These are phyloP conservation scores for Fusarium circinatum DNA, from an alignment of 2,329 filamentous ascomycete genomes.

Conservation along the genomic window DNA sequence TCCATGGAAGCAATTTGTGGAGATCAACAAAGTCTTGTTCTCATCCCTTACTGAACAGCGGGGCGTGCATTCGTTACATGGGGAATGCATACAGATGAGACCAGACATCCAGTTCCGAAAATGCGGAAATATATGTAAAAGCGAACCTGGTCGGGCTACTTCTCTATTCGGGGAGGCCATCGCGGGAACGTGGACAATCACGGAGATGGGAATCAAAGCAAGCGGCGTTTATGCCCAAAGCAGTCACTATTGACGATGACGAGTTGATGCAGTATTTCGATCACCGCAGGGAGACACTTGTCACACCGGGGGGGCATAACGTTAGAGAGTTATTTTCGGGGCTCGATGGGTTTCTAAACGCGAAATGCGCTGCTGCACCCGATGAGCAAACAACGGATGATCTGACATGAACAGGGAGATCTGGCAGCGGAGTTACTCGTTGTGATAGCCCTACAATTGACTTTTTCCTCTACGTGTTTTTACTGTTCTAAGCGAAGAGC, in stretches of 20 bases:
- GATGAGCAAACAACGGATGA: conserved; percentile 14
- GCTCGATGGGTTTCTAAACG: conserved; percentile 1
- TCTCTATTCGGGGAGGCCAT: conserved; percentile 2
- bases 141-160: conserved; percentile 4
- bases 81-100: not conserved
- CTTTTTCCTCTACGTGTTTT: not conserved
- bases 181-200: not conserved
- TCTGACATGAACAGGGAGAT: not conserved
- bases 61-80: conserved; percentile 12
- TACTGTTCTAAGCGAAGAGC: not conserved
- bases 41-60: not conserved
- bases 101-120: conserved; percentile 23
- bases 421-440: not conserved
- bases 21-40: conserved; percentile 1
- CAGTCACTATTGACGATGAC: conserved; percentile 22
- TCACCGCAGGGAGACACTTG: not conserved
- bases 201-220: not conserved
- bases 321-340: not conserved
- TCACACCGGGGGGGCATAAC: not conserved
- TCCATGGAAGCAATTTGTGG: conserved; percentile 20
- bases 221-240: conserved; percentile 15
- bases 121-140: not conserved
- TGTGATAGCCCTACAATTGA: conserved; percentile 1
- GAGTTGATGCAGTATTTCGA: not conserved
- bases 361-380: conserved; percentile 17